Base-by-base conservation (phyloP, 2,329 filamentous ascomycete genomes). In the Penicillium sp. region DNA sequence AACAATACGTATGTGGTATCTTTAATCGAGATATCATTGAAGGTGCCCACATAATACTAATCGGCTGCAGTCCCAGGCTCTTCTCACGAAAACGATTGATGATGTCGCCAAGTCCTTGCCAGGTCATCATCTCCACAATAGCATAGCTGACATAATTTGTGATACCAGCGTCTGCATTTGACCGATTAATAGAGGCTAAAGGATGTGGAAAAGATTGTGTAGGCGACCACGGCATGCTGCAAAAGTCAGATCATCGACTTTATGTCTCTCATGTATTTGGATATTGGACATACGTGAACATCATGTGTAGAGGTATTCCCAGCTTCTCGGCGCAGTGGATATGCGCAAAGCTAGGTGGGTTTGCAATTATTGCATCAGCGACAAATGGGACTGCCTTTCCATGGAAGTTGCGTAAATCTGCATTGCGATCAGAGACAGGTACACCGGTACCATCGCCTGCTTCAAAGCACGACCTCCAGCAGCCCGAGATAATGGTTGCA, bases 1-100 rank as follows among this genome's bases (percentile, higher is more conserved):
- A 97, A 72, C 91, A 94, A 68, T 97, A 97, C 0, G 92, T 96
- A 64, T 90, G 90, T 0, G 92, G 91, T 16, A 97, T 82, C 47
- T 83, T 83, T 30, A 97, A 76, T 30, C 90, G 84, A 46, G 56
- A 43, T 21, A 58, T 26, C 56, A 58, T 83, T 85, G 14, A 95
- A 77, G 68, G 96, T 82, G 3, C 88, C 89, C 88, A 93, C 49
- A 95, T 86, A 7, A 90, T 77, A 59, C 88, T 91, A 43, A 97
- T 80, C 0, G 88, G 83, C 46, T 94, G 88, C 0, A 97, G 77
- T 24, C 88, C 87, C 1, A 96, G 79, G 14, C 83, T 83, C 58
- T 86, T 85, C 62, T 87, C 85, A 52, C 92, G 81, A 66, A 96
- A 97, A 11, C 86, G 82, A 67, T 97, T 97, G 68, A 97, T 93